A percentile compares a stretch with the other conserved stretches of the same genome.
Conservation (phyloP, 768 basidiomycete genomes). For the Termitomyces sp. region DNA sequence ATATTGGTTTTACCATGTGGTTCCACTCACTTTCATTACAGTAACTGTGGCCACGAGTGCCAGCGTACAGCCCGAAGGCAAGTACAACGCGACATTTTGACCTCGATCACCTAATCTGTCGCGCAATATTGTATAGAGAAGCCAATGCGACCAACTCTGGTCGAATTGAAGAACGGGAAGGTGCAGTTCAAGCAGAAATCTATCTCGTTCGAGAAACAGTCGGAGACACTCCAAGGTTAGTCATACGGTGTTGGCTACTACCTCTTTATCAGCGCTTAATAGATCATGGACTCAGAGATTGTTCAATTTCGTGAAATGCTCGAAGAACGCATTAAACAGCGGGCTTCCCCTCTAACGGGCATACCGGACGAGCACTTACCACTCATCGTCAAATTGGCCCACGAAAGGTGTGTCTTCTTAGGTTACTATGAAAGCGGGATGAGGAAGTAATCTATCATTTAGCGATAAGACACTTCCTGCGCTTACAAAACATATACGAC, state of each 20-base stretch:
- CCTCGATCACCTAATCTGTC: slow-evolving; percentile 14
- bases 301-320: slow-evolving; percentile 75
- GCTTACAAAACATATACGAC: slow-evolving; percentile 66
- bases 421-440: neutral
- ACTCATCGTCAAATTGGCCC: slow-evolving; percentile 74
- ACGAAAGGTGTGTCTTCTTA: slow-evolving; percentile 64
- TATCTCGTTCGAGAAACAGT: slow-evolving; percentile 69
- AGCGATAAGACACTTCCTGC: slow-evolving; percentile 70
- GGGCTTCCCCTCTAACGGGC: slow-evolving; percentile 42
- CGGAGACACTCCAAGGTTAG: slow-evolving; percentile 78
- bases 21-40: neutral
- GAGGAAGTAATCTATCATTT: neutral
- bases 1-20: neutral
- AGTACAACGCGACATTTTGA: slow-evolving; percentile 22
- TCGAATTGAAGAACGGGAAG: slow-evolving; percentile 74
- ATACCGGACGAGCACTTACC: slow-evolving; percentile 70
- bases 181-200: slow-evolving; percentile 72
- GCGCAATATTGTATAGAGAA: slow-evolving; percentile 28
- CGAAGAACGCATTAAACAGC: slow-evolving; percentile 41
- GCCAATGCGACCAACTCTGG: slow-evolving; percentile 36
- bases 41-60: neutral
- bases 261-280: neutral
- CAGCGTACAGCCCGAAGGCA: slow-evolving; percentile 17
- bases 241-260: slow-evolving; percentile 7
- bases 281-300: slow-evolving; percentile 44